Evolutionary conservation across 306 rosid genomes (phyloP), one percentile per base, ranked within the genome.

Genomic region (Gillenia trifoliata): DNA sequence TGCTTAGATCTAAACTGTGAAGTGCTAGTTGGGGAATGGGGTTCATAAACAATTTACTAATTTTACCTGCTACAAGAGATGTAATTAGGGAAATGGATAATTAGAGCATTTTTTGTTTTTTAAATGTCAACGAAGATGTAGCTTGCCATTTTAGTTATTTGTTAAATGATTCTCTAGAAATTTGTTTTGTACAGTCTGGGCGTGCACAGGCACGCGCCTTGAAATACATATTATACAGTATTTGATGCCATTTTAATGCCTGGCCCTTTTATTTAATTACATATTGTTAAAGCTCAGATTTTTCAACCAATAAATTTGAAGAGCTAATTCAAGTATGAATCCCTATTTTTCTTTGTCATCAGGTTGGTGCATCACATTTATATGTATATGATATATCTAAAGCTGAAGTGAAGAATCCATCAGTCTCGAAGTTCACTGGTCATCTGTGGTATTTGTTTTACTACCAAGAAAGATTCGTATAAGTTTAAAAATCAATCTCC

Each of bases 391-490:
- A 34, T 34, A 25, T 20, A 19, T 34, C n/a, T 47, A 23, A 47
- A 74, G 67, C 83, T 68, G 61, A 74, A 30, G 65, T 62, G 40
- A 57, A 66, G 55, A 17, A 20, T 66, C 41, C 43, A 69, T 49
- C 64, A 56, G 34, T 64, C 50, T 52, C 19, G 25, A 38, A 41
- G 65, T 69, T 69, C 26, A 15, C 47, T 3, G 73, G 45, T 63
- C 45, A 5, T 22, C 13, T 50, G 76, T 10, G 54, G 70, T 36
- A 50, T 77, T 34, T 28, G 16, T 23, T 55, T 11, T 30, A 13
- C 52, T 15, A 45, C 8, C 20, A 45, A 45, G 52, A 45, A 15
- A 57, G 75, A 28, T 23, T 43, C 38, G 13, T 41, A 40, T 59
- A 59, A 41, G 31, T 72, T 59, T 50, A 72, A 55, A 45, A 36